Percentiles rank a stretch among this genome's conserved stretches.
These are phyloP conservation scores for Wallemia ichthyophaga DNA, from an alignment of 1,284 basidiomycete genomes.

Conservation along the genomic window DNA sequence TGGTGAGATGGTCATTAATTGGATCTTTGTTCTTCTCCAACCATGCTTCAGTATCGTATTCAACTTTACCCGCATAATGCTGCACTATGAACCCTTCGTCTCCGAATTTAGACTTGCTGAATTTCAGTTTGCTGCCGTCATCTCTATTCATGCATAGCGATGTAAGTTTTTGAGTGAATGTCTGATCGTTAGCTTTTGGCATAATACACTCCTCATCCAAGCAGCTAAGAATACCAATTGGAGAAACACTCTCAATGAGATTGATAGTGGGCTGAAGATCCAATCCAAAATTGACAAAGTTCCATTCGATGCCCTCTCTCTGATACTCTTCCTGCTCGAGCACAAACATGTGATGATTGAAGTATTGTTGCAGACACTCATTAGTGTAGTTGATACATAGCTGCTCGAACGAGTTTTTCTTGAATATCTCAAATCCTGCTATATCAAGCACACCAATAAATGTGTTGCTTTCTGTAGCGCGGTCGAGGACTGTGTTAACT, in stretches of 20 bases:
- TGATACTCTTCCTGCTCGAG: constrained; percentile 97
- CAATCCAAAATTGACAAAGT: constrained; percentile 92
- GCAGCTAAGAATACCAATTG: constrained; percentile 71
- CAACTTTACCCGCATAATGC: constrained; percentile 90
- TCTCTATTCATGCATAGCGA: constrained; percentile 18
- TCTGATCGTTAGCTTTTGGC: constrained; percentile 85
- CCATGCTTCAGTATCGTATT: constrained; percentile 89
- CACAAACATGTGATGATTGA: constrained; percentile 99
- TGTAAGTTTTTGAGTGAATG: constrained; percentile 68
- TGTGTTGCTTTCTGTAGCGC: constrained; percentile 67
- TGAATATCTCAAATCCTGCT: constrained; percentile 80
- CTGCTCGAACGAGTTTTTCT: constrained; percentile 67
- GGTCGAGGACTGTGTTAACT: constrained; percentile 76
- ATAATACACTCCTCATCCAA: constrained; percentile 98
- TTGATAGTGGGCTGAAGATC: constrained; percentile 97
- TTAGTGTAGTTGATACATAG: constrained; percentile 98
- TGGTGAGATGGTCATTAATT: constrained; percentile 79
- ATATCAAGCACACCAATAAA: constrained; percentile 99
- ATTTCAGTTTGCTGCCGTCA: constrained; percentile 27
- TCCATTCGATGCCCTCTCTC: constrained; percentile 89
- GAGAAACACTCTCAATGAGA: constrained; percentile 47
- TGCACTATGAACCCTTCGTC: constrained; percentile 70
- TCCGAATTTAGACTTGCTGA: constrained; percentile 58
- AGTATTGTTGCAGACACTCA: constrained; percentile 86
- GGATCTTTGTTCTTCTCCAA: constrained; percentile 99